Percentiles rank a stretch among this genome's conserved stretches.
Conservation (phyloP, 108 stramenopile species). For the Nitzschia palea region DNA sequence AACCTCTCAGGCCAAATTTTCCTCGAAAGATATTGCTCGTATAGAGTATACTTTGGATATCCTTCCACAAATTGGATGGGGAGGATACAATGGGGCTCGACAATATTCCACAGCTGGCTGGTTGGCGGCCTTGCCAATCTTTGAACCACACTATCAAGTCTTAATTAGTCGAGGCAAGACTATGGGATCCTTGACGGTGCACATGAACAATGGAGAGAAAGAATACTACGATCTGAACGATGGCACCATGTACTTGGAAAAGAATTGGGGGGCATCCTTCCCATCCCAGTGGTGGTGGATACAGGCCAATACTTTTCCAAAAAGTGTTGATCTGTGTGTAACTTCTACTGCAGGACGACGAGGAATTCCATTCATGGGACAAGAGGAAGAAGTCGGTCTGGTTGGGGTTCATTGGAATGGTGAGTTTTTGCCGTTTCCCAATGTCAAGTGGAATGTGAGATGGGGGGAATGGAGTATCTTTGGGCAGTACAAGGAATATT, state of each 20-base stretch:
- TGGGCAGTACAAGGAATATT: not conserved
- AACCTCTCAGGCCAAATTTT: not conserved
- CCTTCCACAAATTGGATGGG: slow-evolving; percentile 58
- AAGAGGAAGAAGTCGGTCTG: slow-evolving; percentile 7
- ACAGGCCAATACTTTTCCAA: slow-evolving; percentile 71
- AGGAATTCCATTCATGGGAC: not conserved
- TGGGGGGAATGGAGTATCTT: not conserved
- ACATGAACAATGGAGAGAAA: not conserved
- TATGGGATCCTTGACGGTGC: not conserved
- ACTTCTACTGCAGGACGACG: not conserved
- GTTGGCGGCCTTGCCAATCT: slow-evolving; percentile 68
- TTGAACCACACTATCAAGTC: slow-evolving; percentile 88
- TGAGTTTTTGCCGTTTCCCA: slow-evolving; percentile 5
- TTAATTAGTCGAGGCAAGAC: slow-evolving; percentile 4
- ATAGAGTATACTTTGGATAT: slow-evolving; percentile 54
- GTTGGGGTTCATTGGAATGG: slow-evolving; percentile 6
- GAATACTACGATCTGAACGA: slow-evolving; percentile 55
- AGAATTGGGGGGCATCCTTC: slow-evolving; percentile 86
- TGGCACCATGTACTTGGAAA: slow-evolving; percentile 82
- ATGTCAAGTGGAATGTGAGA: not conserved
- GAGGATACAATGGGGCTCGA: slow-evolving; percentile 9
- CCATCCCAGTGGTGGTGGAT: slow-evolving; percentile 84
- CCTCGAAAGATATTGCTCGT: not conserved
- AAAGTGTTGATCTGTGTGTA: not conserved
- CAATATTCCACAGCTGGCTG: slow-evolving; percentile 22